Evolutionary conservation across 768 basidiomycete genomes (phyloP), one percentile per base, ranked within the genome.

Genomic region (Nidularia pulvinata): DNA sequence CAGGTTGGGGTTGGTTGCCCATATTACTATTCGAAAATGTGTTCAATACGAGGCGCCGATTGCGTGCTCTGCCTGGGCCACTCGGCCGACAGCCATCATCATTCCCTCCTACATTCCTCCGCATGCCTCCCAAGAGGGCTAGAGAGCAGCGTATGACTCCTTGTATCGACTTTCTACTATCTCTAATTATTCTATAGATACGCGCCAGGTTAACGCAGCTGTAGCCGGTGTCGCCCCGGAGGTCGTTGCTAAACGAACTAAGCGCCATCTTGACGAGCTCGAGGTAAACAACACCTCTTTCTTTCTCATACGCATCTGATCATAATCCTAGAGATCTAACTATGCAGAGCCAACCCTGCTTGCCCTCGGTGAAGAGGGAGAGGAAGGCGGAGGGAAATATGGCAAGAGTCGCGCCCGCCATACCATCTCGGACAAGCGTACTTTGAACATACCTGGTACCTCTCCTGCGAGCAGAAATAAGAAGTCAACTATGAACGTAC

Each of bases 401-500:
- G 25, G 25, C 25, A 89, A 88, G 62, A 86, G 86, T 49, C 82
- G 89, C 10, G 87, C 88, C 44, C 78, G 90, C 36, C 85, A 89
- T 62, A 83, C 81, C n/a, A 86, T 91, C 52, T 91, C 90, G 47
- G 89, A 91, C 76, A 88, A 88, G 72, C 81, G 83, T 55, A 73
- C 76, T 50, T 74, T 85, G 58, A 79, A 77, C 49, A 71, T 78
- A 36, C 66, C 72, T 44, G 80, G 81, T 7, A 73, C 64, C 48
- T 78, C 79, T 47, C 69, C 78, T 54, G 78, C 77, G 19, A 78
- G 80, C 36, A 77, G 69, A 60, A 87, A 84, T 77, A 91, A 88
- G 73, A 93, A 92, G 66, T 87, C 89, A 10, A 87, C 83, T 3
- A 90, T 89, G 84, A 88, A 82, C 59, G 84, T 94, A 53, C 80